Percentiles rank a stretch among this genome's conserved stretches.
These are phyloP conservation scores for Corylus heterophylla DNA, from an alignment of 306 rosid species.

Conservation along the genomic window DNA sequence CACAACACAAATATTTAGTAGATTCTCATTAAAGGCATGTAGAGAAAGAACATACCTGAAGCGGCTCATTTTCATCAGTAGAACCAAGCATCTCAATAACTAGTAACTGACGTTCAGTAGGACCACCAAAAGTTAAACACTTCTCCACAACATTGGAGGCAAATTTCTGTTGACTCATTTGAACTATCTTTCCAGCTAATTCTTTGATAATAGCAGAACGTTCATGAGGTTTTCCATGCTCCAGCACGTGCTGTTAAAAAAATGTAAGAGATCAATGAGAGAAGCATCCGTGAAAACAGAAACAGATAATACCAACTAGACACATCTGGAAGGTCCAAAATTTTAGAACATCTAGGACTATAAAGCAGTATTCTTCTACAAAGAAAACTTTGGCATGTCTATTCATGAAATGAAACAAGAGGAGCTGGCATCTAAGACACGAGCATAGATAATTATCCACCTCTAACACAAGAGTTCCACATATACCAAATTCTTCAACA, in stretches of 20 bases:
- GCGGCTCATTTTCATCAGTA: slow-evolving; percentile 96
- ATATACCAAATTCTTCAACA: background rate
- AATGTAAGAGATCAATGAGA: background rate
- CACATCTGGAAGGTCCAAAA: background rate
- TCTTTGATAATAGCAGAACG: slow-evolving; percentile 86
- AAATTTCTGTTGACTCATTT: slow-evolving; percentile 98
- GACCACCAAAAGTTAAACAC: slow-evolving; percentile 86
- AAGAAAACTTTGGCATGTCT: background rate
- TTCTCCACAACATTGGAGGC: slow-evolving; percentile 95
- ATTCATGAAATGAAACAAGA: background rate
- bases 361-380: background rate
- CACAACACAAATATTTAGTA: background rate
- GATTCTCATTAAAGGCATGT: slow-evolving; percentile 2
- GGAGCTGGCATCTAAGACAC: background rate
- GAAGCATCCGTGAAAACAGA: background rate
- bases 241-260: slow-evolving; percentile 69
- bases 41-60: slow-evolving; percentile 63
- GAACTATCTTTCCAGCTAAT: slow-evolving; percentile 83
- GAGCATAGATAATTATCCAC: background rate
- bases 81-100: slow-evolving; percentile 95
- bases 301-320: background rate
- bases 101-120: slow-evolving; percentile 73
- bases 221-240: slow-evolving; percentile 91
- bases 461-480: background rate
- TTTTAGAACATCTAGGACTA: background rate